Conservation (phyloP, 306 rosid genomes). For the Leucaena leucocephala region DNA sequence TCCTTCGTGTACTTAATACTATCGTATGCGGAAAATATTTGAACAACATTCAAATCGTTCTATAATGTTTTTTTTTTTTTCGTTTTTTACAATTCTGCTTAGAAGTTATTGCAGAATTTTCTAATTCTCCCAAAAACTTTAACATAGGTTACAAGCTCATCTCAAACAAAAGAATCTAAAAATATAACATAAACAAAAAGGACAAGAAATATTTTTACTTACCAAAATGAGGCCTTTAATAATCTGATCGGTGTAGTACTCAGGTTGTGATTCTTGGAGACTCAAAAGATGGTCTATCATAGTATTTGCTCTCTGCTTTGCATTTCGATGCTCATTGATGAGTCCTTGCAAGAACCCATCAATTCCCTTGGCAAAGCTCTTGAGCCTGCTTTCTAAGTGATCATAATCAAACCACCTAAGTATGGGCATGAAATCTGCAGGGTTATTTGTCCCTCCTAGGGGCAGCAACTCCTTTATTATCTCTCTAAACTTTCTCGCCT, state of each 20-base stretch:
- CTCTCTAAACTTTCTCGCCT: slow-evolving; percentile 41
- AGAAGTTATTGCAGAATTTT: too few relatives aligned
- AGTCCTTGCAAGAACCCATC: slow-evolving; percentile 44
- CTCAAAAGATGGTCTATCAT: slow-evolving; percentile 22
- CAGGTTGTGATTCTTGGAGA: slow-evolving; percentile 38
- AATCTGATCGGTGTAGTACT: slow-evolving; percentile 25
- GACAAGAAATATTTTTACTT: background rate
- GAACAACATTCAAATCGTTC: too few relatives aligned
- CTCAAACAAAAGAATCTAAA: too few relatives aligned
- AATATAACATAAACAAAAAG: too few relatives aligned
- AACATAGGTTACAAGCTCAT: too few relatives aligned
- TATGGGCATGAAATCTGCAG: slow-evolving; percentile 46
- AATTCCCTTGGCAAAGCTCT: background rate
- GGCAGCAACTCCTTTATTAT: slow-evolving; percentile 9
- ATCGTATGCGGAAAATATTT: too few relatives aligned
- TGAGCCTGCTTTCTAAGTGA: background rate
- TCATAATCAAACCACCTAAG: slow-evolving; percentile 45
- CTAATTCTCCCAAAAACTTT: too few relatives aligned
- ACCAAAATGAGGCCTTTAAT: slow-evolving; percentile 49
- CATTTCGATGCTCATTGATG: slow-evolving; percentile 37
- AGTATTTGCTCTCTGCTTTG: slow-evolving; percentile 19
- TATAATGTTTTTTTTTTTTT: too few relatives aligned
- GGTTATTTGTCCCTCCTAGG: slow-evolving; percentile 38
- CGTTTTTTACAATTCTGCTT: too few relatives aligned
- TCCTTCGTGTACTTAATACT: too few relatives aligned